Evolutionary conservation across 73 alveolate genomes (phyloP), one percentile per base, ranked within the genome.

Genomic region (Paramecium sexaurelia): DNA sequence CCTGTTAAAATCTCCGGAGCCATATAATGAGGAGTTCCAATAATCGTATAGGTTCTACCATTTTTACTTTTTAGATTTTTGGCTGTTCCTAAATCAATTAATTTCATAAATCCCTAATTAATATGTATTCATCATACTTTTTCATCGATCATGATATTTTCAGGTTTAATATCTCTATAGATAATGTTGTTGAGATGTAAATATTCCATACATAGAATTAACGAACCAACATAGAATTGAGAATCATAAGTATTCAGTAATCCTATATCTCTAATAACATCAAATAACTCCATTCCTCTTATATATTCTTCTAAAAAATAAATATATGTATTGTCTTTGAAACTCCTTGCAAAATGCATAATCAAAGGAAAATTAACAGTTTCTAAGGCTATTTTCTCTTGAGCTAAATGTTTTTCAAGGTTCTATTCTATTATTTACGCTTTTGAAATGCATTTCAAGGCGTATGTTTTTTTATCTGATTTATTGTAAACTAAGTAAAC

Each of bases 61-160:
- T 82, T 56, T 43, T 75, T 75, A 20, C 29, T 19, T 29, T 75
- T 55, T 40, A 92, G 36, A 75, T 88, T 43, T 75, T 95, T 94
- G 0, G 97, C 97, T 3, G 97, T 95, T 3, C 97, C 97, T 85
- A 96, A 96, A 92, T 95, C 98, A 9, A 96, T 95, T 24, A 96
- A 93, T 90, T 96, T 96, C 86, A 95, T 86, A 92, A 92, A 91
- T 24, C 98, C 98, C 78, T 57, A 57, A 4, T 55, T 20, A 57
- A 0, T 10, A 11, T 94, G 55, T 57, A 92, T 85, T 3, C 4
- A 24, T 1, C 0, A 26, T 57, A 57, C 78, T 36, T 96, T 94
- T 19, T 83, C 96, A 91, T 96, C 97, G 45, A 96, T 86, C 95
- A 96, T 92, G 1, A 96, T 88, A 90, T 96, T 96, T 75, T 96